phyloP scores from a whole-genome alignment of 73 alveolate species.

The Paramecium sexaurelia region DNA sequence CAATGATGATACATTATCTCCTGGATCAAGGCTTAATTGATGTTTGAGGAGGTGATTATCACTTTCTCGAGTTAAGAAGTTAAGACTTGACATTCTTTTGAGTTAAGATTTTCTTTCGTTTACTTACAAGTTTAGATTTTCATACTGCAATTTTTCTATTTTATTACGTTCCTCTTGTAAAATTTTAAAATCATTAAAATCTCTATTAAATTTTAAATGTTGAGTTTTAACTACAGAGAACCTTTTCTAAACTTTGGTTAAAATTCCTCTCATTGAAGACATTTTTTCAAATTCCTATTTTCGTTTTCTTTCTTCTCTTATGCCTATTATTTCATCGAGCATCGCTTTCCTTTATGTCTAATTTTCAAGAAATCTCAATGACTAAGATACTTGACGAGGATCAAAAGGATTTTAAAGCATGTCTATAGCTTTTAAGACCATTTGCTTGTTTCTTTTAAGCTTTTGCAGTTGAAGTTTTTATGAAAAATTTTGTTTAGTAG shows the following conservation, averaged over 20 bases:
- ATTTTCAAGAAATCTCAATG: conserved; percentile 1
- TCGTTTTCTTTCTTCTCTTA: not conserved
- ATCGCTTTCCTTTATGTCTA: not conserved
- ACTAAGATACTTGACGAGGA: not conserved
- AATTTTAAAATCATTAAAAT: conserved; percentile 17
- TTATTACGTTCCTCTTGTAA: conserved; percentile 3
- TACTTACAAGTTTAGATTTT: not conserved
- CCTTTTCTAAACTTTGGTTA: not conserved
- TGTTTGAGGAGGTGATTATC: not conserved
- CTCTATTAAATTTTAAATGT: not conserved
- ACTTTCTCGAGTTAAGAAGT: not conserved
- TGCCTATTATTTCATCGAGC: not conserved
- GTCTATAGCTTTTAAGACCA: not conserved
- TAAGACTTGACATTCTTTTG: conserved; percentile 29
- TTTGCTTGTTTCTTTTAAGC: not conserved
- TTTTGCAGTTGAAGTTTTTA: conserved; percentile 25
- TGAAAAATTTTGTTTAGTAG: not conserved
- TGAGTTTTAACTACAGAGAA: not conserved
- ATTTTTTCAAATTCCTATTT: not conserved
- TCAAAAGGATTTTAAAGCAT: conserved; percentile 5
- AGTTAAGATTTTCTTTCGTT: not conserved
- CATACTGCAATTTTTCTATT: conserved; percentile 3
- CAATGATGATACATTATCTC: not conserved
- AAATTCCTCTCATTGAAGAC: conserved; percentile 22
- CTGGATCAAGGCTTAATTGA: not conserved